Evolutionary conservation across 257 asterid species (phyloP).

Genomic region (Solanum corneliomulleri): DNA sequence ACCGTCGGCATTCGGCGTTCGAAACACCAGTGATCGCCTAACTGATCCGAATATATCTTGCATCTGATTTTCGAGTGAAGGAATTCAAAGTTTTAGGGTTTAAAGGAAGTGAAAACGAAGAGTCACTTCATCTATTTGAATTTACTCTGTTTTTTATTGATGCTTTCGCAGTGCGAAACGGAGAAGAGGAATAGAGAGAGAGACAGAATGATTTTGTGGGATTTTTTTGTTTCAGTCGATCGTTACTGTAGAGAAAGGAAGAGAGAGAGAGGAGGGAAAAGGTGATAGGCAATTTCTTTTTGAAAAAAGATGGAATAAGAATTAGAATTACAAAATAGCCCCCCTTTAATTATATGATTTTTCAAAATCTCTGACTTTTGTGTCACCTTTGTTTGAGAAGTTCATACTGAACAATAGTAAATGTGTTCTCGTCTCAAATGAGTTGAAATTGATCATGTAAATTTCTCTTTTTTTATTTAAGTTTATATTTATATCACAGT

Average conservation of each 20-base stretch:
- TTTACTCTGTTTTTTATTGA: background rate
- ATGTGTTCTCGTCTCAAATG: background rate
- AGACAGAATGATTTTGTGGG: conserved; percentile 1
- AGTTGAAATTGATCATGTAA: background rate
- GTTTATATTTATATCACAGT: background rate
- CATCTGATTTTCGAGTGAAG: conserved; percentile 29
- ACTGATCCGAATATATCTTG: conserved; percentile 90
- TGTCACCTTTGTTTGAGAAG: background rate
- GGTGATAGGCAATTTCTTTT: background rate
- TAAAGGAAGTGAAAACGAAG: background rate
- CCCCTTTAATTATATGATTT: background rate
- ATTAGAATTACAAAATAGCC: background rate
- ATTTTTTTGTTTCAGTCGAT: conserved; percentile 1
- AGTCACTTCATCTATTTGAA: background rate
- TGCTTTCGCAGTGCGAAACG: background rate
- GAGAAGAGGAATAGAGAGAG: background rate
- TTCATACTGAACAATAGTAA: background rate
- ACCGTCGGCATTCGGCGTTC: conserved; percentile 29
- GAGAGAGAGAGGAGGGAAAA: conserved; percentile 8
- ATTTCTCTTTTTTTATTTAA: background rate
- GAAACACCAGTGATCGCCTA: conserved; percentile 88
- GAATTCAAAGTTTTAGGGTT: background rate
- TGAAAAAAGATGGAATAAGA: background rate
- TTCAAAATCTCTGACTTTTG: background rate
- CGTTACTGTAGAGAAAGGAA: background rate